Conservation (phyloP, 2,329 filamentous ascomycete species). For the Alternaria brassicae region DNA sequence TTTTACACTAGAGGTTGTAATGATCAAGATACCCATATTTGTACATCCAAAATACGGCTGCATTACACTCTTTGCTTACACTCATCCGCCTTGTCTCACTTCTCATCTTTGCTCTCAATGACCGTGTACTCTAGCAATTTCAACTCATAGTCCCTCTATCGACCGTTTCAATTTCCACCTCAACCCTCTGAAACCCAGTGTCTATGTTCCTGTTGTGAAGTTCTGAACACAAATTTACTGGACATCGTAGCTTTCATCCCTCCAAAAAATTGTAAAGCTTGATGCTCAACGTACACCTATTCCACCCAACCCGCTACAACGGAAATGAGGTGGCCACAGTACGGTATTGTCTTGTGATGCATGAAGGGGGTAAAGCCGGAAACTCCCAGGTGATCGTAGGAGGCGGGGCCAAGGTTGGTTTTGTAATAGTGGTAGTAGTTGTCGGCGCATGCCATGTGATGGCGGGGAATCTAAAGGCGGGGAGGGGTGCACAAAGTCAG, state of each 20-base stretch:
- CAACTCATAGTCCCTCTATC: not conserved
- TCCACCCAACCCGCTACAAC: too few species aligned
- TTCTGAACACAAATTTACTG: too few species aligned
- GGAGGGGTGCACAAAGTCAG: too few species aligned
- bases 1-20: not conserved
- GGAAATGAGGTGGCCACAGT: too few species aligned
- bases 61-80: too few species aligned
- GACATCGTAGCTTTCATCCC: too few species aligned
- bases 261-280: too few species aligned
- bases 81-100: not conserved
- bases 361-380: not conserved
- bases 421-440: not conserved
- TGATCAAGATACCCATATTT: not conserved
- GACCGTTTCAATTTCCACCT: not conserved
- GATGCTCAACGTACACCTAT: too few species aligned
- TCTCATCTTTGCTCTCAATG: not conserved
- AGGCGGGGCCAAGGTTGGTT: not conserved
- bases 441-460: not conserved
- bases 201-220: too few species aligned
- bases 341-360: too few species aligned
- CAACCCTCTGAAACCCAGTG: constrained; percentile 1
- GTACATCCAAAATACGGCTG: not conserved
- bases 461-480: too few species aligned
- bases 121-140: not conserved
- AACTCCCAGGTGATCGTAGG: not conserved